phyloP scores from a whole-genome alignment of 2,329 filamentous ascomycete genomes.

The Helotiales sp. region DNA sequence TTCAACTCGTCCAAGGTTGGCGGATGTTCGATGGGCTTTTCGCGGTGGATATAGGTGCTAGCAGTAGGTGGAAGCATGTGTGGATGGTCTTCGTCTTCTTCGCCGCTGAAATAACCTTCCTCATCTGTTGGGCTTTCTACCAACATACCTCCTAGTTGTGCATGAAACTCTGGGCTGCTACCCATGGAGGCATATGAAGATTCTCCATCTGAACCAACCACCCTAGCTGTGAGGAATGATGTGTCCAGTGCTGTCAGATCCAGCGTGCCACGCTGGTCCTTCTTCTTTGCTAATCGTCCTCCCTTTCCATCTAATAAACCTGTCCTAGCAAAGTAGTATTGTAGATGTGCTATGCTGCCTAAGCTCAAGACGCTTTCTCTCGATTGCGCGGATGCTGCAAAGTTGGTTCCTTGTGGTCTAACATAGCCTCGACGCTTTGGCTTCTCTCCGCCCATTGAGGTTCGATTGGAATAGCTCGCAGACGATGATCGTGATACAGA shows the following conservation, averaged over 20 bases:
- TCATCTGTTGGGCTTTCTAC: conserved; percentile 41
- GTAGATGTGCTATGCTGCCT: conserved; percentile 93
- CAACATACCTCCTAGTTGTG: conserved; percentile 35
- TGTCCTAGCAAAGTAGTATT: conserved; percentile 97
- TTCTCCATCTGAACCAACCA: conserved; percentile 52
- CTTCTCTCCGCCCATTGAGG: conserved; percentile 40
- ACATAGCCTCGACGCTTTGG: conserved; percentile 41
- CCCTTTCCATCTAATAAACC: conserved; percentile 93
- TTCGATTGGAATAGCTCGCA: conserved; percentile 50
- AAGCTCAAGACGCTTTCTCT: conserved; percentile 95
- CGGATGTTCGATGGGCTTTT: conserved; percentile 78
- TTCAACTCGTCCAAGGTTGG: conserved; percentile 82
- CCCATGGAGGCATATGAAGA: conserved; percentile 61
- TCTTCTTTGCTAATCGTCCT: conserved; percentile 76
- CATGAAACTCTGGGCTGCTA: conserved; percentile 56
- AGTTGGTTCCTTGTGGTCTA: conserved; percentile 50
- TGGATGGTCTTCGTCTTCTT: conserved; percentile 63
- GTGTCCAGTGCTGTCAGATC: conserved; percentile 57
- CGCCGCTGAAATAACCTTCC: conserved; percentile 46
- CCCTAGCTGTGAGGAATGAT: conserved; percentile 42
- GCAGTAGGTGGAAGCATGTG: conserved; percentile 94
- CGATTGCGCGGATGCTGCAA: conserved; percentile 85
- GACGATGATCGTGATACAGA: conserved; percentile 62
- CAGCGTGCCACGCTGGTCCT: conserved; percentile 52
- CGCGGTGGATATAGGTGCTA: conserved; percentile 88